Evolutionary conservation across 2,329 filamentous ascomycete genomes (phyloP).

Genomic region (Hypoxylon sp.): DNA sequence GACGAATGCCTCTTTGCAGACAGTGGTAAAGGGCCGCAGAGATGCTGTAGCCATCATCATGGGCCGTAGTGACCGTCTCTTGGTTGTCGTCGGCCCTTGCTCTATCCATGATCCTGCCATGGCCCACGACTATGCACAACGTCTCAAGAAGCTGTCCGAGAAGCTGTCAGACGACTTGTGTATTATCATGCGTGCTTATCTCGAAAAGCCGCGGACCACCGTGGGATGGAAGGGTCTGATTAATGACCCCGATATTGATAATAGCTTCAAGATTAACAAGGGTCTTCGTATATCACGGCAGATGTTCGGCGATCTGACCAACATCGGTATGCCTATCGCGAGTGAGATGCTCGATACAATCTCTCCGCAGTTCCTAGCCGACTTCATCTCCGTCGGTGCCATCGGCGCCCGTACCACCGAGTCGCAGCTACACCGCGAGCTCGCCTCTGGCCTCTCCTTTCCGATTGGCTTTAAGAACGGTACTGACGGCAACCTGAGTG

Average conservation of each 20-base stretch:
- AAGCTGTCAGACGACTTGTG: conserved; percentile 85
- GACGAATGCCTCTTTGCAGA: conserved; percentile 70
- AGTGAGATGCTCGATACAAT: conserved; percentile 99
- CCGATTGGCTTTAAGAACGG: conserved; percentile 99
- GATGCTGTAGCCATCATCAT: conserved; percentile 80
- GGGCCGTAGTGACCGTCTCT: conserved; percentile 83
- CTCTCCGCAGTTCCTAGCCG: conserved; percentile 95
- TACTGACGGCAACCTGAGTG: conserved; percentile 89
- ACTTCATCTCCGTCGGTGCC: conserved; percentile 93
- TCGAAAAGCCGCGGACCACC: conserved; percentile 98
- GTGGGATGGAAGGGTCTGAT: conserved; percentile 99
- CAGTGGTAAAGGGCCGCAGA: conserved; percentile 77
- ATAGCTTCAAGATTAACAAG: conserved; percentile 99
- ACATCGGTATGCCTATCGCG: conserved; percentile 90
- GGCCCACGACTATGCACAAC: conserved; percentile 87
- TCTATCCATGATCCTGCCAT: conserved; percentile 94
- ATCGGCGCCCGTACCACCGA: conserved; percentile 97
- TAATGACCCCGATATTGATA: conserved; percentile 98
- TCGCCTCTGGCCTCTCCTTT: conserved; percentile 95
- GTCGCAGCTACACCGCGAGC: conserved; percentile 94
- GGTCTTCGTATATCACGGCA: conserved; percentile 91
- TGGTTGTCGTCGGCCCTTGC: conserved; percentile 95
- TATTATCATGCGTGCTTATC: conserved; percentile 98
- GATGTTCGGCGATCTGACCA: conserved; percentile 91
- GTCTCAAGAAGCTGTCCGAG: conserved; percentile 80